Evolutionary conservation across 2,329 filamentous ascomycete genomes (phyloP).

Genomic region (Blumeria graminis): DNA sequence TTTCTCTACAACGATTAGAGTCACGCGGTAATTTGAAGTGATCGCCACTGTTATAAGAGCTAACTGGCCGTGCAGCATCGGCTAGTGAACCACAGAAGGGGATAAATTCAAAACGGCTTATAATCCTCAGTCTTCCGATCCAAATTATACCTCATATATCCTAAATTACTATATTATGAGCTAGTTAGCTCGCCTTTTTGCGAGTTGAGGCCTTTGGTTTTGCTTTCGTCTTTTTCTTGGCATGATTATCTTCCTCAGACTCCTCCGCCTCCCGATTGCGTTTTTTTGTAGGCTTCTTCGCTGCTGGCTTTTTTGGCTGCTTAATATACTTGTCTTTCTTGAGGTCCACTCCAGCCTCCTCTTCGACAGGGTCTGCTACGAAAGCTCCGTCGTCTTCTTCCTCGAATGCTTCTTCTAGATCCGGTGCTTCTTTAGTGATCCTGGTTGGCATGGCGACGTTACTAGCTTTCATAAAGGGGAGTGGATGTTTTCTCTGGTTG

Average conservation of each 20-base stretch:
- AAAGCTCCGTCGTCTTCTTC: conserved; percentile 42
- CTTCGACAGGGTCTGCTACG: conserved; percentile 23
- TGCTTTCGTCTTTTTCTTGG: conserved; percentile 9
- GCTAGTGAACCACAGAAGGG: too few species aligned
- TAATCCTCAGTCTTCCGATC: too few species aligned
- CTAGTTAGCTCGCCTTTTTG: too few species aligned
- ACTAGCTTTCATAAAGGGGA: conserved; percentile 90
- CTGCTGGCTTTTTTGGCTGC: conserved; percentile 37
- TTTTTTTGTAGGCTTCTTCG: conserved; percentile 25
- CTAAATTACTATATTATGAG: too few species aligned
- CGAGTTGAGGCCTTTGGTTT: conserved; percentile 9
- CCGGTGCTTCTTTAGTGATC: conserved; percentile 51
- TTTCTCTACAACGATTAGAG: too few species aligned
- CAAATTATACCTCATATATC: too few species aligned
- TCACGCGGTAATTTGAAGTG: too few species aligned
- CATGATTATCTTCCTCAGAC: conserved; percentile 6
- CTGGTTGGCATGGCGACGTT: conserved; percentile 50
- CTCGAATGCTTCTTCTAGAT: conserved; percentile 88
- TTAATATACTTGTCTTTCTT: conserved; percentile 95
- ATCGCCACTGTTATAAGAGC: too few species aligned
- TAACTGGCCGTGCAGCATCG: too few species aligned
- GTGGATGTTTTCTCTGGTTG: conserved; percentile 62
- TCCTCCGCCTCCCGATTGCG: conserved; percentile 8
- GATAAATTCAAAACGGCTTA: too few species aligned
- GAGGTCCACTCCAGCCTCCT: conserved; percentile 48